phyloP scores from a whole-genome alignment of 2,329 filamentous ascomycete species.

The Nannizziopsis arthrosporioides region DNA sequence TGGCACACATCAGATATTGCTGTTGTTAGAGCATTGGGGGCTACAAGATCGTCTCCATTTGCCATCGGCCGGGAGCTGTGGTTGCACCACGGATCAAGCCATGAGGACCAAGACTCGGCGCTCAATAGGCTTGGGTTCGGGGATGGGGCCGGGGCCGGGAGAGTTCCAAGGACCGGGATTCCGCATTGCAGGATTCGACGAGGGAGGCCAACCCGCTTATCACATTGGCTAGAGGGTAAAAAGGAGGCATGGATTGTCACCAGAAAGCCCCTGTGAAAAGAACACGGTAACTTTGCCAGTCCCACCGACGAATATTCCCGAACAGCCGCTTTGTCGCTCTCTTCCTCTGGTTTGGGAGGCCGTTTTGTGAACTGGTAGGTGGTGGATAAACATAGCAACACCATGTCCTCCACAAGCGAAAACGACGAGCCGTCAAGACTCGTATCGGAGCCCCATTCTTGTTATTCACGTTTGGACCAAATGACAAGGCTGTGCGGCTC shows the following conservation, averaged over 20 bases:
- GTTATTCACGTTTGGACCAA: neutral
- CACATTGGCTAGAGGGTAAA: neutral
- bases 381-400: slow-evolving; percentile 7
- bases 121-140: neutral
- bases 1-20: too few species aligned
- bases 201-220: neutral
- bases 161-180: slow-evolving; percentile 3
- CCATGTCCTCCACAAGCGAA: neutral
- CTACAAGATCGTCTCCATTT: too few species aligned
- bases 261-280: too few species aligned
- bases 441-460: neutral
- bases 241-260: neutral
- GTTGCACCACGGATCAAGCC: too few species aligned
- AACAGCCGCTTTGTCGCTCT: too few species aligned
- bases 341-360: too few species aligned
- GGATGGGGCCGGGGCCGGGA: slow-evolving; percentile 4
- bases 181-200: neutral
- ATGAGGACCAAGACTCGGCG: neutral
- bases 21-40: too few species aligned
- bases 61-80: too few species aligned
- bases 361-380: neutral
- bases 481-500: slow-evolving; percentile 10
- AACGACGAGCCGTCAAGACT: neutral
- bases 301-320: too few species aligned
- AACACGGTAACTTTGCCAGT: too few species aligned